phyloP scores from a whole-genome alignment of 345 rosid genomes.

The Psidium guajava region DNA sequence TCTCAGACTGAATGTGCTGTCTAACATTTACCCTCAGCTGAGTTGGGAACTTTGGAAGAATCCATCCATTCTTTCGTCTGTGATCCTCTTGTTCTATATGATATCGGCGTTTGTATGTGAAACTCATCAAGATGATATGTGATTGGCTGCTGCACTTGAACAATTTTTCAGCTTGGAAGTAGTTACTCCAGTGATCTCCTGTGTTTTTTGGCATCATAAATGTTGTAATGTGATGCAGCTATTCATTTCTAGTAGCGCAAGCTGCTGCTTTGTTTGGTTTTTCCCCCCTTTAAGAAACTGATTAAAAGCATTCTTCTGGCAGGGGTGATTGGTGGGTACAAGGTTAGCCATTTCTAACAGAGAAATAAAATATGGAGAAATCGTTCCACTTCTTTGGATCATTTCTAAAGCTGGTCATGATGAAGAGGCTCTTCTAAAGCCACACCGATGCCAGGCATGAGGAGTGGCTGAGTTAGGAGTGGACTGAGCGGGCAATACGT shows the following conservation, averaged over 20 bases:
- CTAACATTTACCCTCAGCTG: neutral
- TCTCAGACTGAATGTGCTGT: neutral
- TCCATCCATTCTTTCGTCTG: neutral
- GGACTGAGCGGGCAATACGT: neutral
- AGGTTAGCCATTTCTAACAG: conserved; percentile 14
- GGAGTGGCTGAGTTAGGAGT: neutral
- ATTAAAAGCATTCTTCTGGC: conserved; percentile 23
- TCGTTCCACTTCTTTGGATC: neutral
- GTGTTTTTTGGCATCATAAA: neutral
- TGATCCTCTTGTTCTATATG: neutral
- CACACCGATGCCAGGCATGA: neutral
- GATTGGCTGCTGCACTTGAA: neutral
- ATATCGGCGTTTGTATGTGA: neutral
- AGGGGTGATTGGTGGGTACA: conserved; percentile 11
- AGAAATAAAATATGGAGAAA: conserved; percentile 1
- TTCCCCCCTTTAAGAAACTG: conserved; percentile 9
- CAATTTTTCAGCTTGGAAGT: neutral
- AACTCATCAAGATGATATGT: neutral
- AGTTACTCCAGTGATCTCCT: neutral
- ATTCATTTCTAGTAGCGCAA: neutral
- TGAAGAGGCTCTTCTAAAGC: neutral
- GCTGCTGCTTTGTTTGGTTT: no score
- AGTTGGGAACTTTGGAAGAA: neutral
- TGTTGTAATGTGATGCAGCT: neutral
- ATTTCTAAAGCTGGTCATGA: neutral